phyloP scores from a whole-genome alignment of 73 alveolate genomes.

The Blepharisma stoltei region DNA sequence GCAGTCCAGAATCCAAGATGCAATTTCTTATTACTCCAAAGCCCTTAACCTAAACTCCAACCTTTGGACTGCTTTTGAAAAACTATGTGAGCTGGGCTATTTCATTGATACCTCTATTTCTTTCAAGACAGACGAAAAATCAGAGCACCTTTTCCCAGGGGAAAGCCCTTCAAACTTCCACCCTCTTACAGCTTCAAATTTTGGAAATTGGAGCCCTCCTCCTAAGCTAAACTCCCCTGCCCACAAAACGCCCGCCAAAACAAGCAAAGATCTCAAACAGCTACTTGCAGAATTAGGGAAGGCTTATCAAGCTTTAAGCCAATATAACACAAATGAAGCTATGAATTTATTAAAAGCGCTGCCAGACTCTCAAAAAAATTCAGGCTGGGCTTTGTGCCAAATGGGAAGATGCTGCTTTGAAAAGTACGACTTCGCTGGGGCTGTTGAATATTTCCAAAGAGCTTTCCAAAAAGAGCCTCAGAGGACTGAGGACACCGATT shows the following conservation, averaged over 20 bases:
- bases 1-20: constrained; percentile 67
- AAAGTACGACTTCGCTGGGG: constrained; percentile 10
- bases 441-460: constrained; percentile 5
- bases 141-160: no score
- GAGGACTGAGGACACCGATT: constrained; percentile 19
- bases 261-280: neutral
- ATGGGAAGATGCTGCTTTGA: constrained; percentile 28
- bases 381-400: constrained; percentile 21
- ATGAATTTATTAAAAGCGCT: neutral
- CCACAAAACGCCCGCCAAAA: neutral
- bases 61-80: constrained; percentile 85
- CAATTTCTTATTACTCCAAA: constrained; percentile 60
- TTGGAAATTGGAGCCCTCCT: constrained; percentile 1
- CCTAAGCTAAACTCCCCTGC: neutral
- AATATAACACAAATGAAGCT: constrained; percentile 10
- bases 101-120: neutral
- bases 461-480: constrained; percentile 21
- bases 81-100: constrained; percentile 54
- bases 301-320: neutral
- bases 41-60: constrained; percentile 78
- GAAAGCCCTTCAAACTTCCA: no score
- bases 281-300: neutral
- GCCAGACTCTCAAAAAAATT: constrained; percentile 17
- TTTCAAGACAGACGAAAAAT: no score
- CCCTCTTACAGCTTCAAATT: constrained; percentile 11